Base-by-base conservation (phyloP, 805 yeast genomes). In the Saccharomycopsis schoenii region DNA sequence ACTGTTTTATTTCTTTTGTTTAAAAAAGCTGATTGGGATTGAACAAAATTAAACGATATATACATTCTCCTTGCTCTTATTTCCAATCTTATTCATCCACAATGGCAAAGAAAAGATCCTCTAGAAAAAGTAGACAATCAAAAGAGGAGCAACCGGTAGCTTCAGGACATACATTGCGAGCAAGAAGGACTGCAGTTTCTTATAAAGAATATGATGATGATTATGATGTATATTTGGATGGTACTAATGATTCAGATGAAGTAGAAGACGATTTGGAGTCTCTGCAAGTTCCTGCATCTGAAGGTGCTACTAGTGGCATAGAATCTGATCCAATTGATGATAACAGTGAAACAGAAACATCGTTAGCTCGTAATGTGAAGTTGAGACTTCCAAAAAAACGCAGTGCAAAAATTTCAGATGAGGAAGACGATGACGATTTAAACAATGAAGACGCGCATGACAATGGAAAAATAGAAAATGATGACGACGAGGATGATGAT, bases 401-500 rank as follows among this genome's bases (percentile, higher is more conserved):
- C 19, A 14, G 21, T 10, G 37, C 50, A 34, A 40, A 56, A 2
- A 40, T 54, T 40, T 58, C 61, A 15, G 59, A 36, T 40, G 59
- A 56, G 21, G 59, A 56, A 29, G 62, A 52, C 25, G 60, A 52
- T 14, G 58, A 50, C 14, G 61, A 36, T 25, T 57, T n/a, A 56
- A 57, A 61, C 63, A 41, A 64, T 56, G 34, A 62, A 14, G 65
- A 61, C 34, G 61, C 56, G 5, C 63, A 43, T 43, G 59, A 61
- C n/a, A 60, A 61, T 2, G 68, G 60, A 37, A 68, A 65, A n/a
- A 67, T 62, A 56, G 65, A 37, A 55, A 52, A 43, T 15, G 73
- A 67, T 25, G 74, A 71, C 11, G 72, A 66, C 58, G 74, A 69
- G 58, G 71, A 72, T 60, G 72, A 72, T 52, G 73, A 71, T 58